Percentiles rank a stretch among this genome's conserved stretches.
These are phyloP conservation scores for Sporisorium scitamineum DNA, from an alignment of 1,284 basidiomycete genomes.

Conservation along the genomic window DNA sequence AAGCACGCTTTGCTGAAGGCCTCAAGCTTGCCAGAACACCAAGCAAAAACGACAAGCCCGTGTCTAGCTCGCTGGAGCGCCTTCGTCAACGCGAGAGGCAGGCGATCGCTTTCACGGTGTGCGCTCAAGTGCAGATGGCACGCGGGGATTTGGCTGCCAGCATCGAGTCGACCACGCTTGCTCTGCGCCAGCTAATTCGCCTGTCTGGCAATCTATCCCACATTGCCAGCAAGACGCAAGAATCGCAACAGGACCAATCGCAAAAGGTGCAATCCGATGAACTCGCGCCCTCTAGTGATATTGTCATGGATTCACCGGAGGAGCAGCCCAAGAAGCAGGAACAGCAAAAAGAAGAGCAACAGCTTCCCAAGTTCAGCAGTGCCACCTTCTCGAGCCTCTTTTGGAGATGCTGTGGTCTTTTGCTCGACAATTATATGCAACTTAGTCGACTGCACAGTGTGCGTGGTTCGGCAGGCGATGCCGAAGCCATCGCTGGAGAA, in stretches of 20 bases:
- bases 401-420: slow-evolving; percentile 32
- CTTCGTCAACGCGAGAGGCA: slow-evolving; percentile 38
- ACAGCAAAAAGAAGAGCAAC: slow-evolving; percentile 5
- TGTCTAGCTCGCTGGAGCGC: slow-evolving; percentile 32
- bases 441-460: slow-evolving; percentile 51
- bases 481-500: slow-evolving; percentile 60
- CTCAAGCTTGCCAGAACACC: slow-evolving; percentile 30
- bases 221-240: slow-evolving; percentile 20
- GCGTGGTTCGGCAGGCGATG: slow-evolving; percentile 61
- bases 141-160: slow-evolving; percentile 36
- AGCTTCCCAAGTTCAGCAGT: slow-evolving; percentile 36
- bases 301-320: slow-evolving; percentile 12
- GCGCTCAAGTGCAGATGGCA: slow-evolving; percentile 32
- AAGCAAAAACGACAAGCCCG: slow-evolving; percentile 15
- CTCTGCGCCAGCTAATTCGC: slow-evolving; percentile 36
- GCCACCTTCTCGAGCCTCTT: slow-evolving; percentile 34
- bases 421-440: slow-evolving; percentile 35
- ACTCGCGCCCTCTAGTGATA: slow-evolving; percentile 26
- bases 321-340: slow-evolving; percentile 3
- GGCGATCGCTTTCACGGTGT: slow-evolving; percentile 32
- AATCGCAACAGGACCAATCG: slow-evolving; percentile 7
- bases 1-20: slow-evolving; percentile 32
- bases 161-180: slow-evolving; percentile 34
- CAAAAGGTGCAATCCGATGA: slow-evolving; percentile 5
- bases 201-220: slow-evolving; percentile 26